These are phyloP conservation scores for Thalassiosira tumida DNA, from an alignment of 352 stramenopile genomes.

Conservation along the genomic window DNA sequence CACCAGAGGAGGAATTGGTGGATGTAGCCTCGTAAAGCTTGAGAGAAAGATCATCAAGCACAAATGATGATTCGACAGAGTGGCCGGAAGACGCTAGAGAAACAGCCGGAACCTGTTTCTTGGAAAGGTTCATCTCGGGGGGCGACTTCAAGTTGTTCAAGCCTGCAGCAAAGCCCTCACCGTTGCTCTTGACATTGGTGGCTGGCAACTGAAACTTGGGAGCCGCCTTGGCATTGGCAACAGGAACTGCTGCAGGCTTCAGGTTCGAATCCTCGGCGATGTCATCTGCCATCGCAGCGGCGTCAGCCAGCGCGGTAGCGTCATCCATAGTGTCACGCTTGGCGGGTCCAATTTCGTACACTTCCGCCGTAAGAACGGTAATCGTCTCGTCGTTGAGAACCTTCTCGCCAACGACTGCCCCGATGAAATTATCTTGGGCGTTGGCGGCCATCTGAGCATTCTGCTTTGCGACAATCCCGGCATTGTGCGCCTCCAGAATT, in stretches of 20 bases:
- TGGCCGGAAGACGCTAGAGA: neutral
- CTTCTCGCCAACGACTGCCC: neutral
- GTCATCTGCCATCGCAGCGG: neutral
- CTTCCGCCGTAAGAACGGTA: neutral
- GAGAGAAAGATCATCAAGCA: neutral
- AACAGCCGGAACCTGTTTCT: neutral
- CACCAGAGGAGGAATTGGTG: neutral
- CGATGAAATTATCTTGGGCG: neutral
- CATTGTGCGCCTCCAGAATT: neutral
- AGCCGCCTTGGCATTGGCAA: neutral
- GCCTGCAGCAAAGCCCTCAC: neutral
- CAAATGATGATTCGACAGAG: neutral
- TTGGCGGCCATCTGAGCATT: neutral
- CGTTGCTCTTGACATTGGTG: neutral
- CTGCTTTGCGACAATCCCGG: too few species aligned
- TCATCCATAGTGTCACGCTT: neutral
- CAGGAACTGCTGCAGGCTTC: neutral
- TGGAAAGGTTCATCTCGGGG: neutral
- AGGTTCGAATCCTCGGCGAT: neutral
- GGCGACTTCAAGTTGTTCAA: neutral
- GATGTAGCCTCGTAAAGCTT: too few species aligned
- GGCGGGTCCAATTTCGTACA: neutral
- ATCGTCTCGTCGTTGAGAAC: neutral
- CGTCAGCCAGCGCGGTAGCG: neutral
- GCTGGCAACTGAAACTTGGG: neutral